phyloP scores from a whole-genome alignment of 306 rosid genomes.

The Cucumis cinereus region DNA sequence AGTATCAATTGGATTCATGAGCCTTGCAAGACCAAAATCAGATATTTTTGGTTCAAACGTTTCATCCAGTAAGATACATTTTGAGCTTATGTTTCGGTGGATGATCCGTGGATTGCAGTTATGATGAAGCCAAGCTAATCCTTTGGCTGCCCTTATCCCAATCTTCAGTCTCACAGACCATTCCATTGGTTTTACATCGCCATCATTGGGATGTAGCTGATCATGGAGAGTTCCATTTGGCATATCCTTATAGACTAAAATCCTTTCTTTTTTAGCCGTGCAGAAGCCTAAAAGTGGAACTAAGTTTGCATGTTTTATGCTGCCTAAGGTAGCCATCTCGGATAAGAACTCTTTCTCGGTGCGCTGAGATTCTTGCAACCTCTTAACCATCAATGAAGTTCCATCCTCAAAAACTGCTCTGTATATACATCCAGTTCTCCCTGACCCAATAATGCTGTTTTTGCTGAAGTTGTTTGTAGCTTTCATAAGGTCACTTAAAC shows the following conservation, averaged over 20 bases:
- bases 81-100: conserved; percentile 92
- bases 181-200: conserved; percentile 32
- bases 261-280: conserved; percentile 74
- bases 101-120: conserved; percentile 88
- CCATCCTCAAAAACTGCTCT: conserved; percentile 72
- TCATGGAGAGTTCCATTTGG: conserved; percentile 69
- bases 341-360: conserved; percentile 74
- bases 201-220: conserved; percentile 44
- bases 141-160: conserved; percentile 85
- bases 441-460: conserved; percentile 53
- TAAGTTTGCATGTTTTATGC: conserved; percentile 58
- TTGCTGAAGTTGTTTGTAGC: conserved; percentile 79
- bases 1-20: conserved; percentile 90
- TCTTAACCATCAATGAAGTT: conserved; percentile 70
- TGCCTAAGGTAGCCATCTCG: conserved; percentile 76
- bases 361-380: conserved; percentile 79
- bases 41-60: conserved; percentile 84
- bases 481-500: conserved; percentile 83
- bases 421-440: conserved; percentile 82
- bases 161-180: conserved; percentile 79
- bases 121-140: conserved; percentile 94
- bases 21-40: conserved; percentile 89
- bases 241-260: conserved; percentile 68
- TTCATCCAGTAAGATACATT: conserved; percentile 65
- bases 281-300: conserved; percentile 87